Percentiles rank a stretch among this genome's conserved stretches.
Evolutionary conservation across 345 rosid genomes (phyloP).

Genomic region (Brassica juncea): DNA sequence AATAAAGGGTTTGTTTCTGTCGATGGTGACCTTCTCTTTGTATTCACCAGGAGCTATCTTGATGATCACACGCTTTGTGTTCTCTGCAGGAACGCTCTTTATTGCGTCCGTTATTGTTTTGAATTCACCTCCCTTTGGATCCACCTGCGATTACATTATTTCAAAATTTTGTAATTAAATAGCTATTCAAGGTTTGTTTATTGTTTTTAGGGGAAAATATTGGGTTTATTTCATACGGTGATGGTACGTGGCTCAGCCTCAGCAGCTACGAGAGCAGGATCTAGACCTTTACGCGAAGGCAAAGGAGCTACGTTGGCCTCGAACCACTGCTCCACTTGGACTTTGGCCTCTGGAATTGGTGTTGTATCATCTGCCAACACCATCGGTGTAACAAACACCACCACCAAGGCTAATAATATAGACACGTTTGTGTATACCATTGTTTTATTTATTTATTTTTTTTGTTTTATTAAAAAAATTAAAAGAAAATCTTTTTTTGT

Average conservation of each 20-base stretch:
- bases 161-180: background rate
- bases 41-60: constrained; percentile 55
- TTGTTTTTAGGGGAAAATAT: background rate
- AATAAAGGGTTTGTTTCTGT: constrained; percentile 47
- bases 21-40: constrained; percentile 56
- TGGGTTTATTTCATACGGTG: constrained; percentile 44
- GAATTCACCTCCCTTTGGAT: constrained; percentile 48
- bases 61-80: constrained; percentile 54
- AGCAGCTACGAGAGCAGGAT: constrained; percentile 49
- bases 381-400: constrained; percentile 27
- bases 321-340: constrained; percentile 49
- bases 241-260: constrained; percentile 47
- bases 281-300: constrained; percentile 42
- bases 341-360: constrained; percentile 45
- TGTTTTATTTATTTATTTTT: background rate
- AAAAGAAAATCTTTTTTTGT: too few species aligned
- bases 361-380: constrained; percentile 34
- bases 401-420: constrained; percentile 22
- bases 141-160: constrained; percentile 24
- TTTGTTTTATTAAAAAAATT: background rate
- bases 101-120: constrained; percentile 53
- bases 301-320: constrained; percentile 33
- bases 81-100: constrained; percentile 47
- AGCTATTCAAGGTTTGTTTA: background rate
- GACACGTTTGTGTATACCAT: constrained; percentile 33